phyloP scores from a whole-genome alignment of 2,329 filamentous ascomycete species.

The Emmonsiellopsis sp. region DNA sequence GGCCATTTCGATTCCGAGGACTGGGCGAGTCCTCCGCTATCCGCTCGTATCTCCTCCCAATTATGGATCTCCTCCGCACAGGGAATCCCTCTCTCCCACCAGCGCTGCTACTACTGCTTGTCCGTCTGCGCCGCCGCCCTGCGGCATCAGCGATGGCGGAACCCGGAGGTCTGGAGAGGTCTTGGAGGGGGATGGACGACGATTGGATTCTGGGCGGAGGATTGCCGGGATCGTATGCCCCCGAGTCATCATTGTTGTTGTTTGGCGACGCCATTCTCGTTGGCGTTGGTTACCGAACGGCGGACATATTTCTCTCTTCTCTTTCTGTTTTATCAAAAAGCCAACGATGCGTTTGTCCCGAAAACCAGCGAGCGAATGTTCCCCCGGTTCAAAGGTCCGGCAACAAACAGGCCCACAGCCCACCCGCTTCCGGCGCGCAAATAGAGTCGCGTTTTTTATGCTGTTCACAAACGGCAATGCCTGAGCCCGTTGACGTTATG shows the following conservation, averaged over 20 bases:
- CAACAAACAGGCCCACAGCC: no score
- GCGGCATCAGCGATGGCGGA: slow-evolving; percentile 19
- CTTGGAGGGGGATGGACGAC: slow-evolving; percentile 61
- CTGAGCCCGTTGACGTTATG: not conserved
- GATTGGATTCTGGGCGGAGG: no score
- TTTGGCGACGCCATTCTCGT: slow-evolving; percentile 31
- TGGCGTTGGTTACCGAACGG: slow-evolving; percentile 27
- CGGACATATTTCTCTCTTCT: slow-evolving; percentile 29
- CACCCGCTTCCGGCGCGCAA: not conserved
- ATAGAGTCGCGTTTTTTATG: not conserved
- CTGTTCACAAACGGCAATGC: not conserved
- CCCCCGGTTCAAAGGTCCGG: no score
- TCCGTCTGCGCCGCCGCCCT: slow-evolving; percentile 18
- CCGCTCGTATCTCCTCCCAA: slow-evolving; percentile 41
- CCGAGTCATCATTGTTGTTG: slow-evolving; percentile 23
- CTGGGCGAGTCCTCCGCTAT: slow-evolving; percentile 46
- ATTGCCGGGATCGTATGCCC: slow-evolving; percentile 8
- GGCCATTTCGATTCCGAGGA: slow-evolving; percentile 23
- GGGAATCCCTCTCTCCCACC: slow-evolving; percentile 37
- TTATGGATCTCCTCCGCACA: slow-evolving; percentile 34
- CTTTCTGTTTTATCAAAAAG: not conserved
- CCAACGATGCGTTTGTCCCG: slow-evolving; percentile 8
- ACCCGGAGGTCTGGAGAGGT: slow-evolving; percentile 41
- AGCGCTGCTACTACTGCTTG: slow-evolving; percentile 18
- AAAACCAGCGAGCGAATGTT: no score